Percentiles rank a stretch among this genome's conserved stretches.
These are phyloP conservation scores for Phytophthora megakarya DNA, from an alignment of 352 stramenopile species.

Conservation along the genomic window DNA sequence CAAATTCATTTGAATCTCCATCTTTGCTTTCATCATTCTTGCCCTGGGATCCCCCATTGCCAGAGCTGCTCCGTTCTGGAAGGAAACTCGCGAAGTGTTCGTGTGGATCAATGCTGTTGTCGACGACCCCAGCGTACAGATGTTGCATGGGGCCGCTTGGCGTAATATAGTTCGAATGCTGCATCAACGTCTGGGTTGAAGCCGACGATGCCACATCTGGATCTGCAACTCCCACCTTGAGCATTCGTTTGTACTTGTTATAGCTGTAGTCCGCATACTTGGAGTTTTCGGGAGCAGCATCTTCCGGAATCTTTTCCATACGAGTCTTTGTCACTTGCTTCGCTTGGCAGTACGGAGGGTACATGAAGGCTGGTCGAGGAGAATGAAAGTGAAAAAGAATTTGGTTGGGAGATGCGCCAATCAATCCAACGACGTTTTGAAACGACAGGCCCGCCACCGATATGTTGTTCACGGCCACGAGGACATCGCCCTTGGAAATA, in stretches of 20 bases:
- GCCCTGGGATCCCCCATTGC: neutral
- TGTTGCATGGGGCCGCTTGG: conserved; percentile 88
- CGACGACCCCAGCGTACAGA: conserved; percentile 85
- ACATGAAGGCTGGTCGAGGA: conserved; percentile 58
- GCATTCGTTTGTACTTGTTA: conserved; percentile 59
- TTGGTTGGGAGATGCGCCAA: conserved; percentile 60
- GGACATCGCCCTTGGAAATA: conserved; percentile 71
- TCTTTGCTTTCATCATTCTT: conserved; percentile 19
- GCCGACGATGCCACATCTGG: conserved; percentile 35
- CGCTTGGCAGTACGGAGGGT: conserved; percentile 69
- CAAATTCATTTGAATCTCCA: conserved; percentile 66
- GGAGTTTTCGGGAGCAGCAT: conserved; percentile 40
- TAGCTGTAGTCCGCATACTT: conserved; percentile 78
- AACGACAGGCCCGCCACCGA: conserved; percentile 64
- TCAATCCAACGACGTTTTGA: conserved; percentile 79
- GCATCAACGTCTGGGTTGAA: conserved; percentile 41
- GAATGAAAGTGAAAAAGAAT: conserved; percentile 89
- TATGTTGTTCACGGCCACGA: conserved; percentile 81
- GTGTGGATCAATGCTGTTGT: conserved; percentile 90
- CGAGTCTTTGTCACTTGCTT: conserved; percentile 57
- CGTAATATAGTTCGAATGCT: conserved; percentile 67
- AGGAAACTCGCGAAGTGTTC: conserved; percentile 90
- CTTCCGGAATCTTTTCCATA: conserved; percentile 46
- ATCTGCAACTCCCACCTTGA: conserved; percentile 62
- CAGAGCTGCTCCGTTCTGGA: conserved; percentile 37